A percentile compares a stretch with the other conserved stretches of the same genome.
These are phyloP conservation scores for Ceratocystis ficicola DNA, from an alignment of 2,329 filamentous ascomycete species.

Conservation along the genomic window DNA sequence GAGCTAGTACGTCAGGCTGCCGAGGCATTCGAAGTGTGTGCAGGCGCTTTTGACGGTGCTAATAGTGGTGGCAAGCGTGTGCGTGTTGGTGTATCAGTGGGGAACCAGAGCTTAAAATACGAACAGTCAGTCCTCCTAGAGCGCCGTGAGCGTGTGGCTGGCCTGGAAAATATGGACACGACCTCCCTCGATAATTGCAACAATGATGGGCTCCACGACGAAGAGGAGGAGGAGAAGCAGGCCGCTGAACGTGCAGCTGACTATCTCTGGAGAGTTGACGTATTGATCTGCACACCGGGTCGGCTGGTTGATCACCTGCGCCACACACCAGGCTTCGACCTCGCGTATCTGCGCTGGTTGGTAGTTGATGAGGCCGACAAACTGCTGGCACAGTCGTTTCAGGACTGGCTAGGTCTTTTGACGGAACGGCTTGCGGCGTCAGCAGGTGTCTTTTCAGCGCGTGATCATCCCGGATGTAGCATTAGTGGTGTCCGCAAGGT, in stretches of 20 bases:
- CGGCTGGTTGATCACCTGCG: constrained; percentile 83
- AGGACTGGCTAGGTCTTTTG: constrained; percentile 72
- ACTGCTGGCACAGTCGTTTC: constrained; percentile 79
- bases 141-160: constrained; percentile 40
- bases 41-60: constrained; percentile 44
- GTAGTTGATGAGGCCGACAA: constrained; percentile 92
- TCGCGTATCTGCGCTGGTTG: constrained; percentile 73
- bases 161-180: background rate
- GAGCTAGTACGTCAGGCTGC: constrained; percentile 81
- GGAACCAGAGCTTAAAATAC: constrained; percentile 60
- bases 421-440: constrained; percentile 42
- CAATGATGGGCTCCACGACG: constrained; percentile 28
- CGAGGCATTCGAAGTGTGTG: constrained; percentile 63
- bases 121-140: constrained; percentile 43
- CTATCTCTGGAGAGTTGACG: constrained; percentile 63
- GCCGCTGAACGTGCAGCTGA: constrained; percentile 52
- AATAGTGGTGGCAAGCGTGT: constrained; percentile 46
- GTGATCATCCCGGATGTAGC: constrained; percentile 38
- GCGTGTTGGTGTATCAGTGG: constrained; percentile 69
- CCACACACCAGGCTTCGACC: constrained; percentile 66
- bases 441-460: constrained; percentile 23
- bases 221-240: constrained; percentile 34
- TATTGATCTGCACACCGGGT: constrained; percentile 84
- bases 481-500: constrained; percentile 58
- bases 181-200: constrained; percentile 24